Evolutionary conservation across 2,329 filamentous ascomycete species (phyloP).

Genomic region (Dothistroma pini): DNA sequence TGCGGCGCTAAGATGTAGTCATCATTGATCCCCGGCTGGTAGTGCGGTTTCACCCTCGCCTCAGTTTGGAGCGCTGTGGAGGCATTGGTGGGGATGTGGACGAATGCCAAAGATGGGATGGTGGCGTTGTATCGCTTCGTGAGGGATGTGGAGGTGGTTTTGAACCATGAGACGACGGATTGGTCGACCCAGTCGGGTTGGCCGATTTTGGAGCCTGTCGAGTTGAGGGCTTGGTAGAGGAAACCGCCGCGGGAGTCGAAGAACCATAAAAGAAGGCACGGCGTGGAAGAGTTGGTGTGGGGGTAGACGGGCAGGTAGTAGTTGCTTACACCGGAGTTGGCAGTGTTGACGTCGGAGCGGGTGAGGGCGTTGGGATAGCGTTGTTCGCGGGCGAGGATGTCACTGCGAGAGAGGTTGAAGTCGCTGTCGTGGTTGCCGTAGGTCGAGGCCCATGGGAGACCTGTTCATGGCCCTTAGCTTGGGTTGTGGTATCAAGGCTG

Average conservation of each 20-base stretch:
- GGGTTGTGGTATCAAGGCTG: not conserved
- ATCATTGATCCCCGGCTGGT: slow-evolving; percentile 47
- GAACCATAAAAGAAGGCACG: slow-evolving; percentile 62
- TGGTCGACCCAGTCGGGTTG: slow-evolving; percentile 46
- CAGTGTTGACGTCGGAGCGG: slow-evolving; percentile 40
- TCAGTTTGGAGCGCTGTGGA: slow-evolving; percentile 40
- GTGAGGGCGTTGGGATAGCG: slow-evolving; percentile 41
- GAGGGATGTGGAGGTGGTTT: slow-evolving; percentile 26
- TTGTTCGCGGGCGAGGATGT: slow-evolving; percentile 42
- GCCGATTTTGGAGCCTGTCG: slow-evolving; percentile 28
- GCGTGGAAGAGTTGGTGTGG: slow-evolving; percentile 39
- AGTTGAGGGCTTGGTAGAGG: slow-evolving; percentile 44
- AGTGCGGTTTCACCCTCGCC: slow-evolving; percentile 41
- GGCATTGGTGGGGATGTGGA: slow-evolving; percentile 51
- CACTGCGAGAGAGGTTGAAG: slow-evolving; percentile 53
- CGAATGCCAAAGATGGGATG: slow-evolving; percentile 53
- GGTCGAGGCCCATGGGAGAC: slow-evolving; percentile 5
- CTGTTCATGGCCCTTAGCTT: not conserved
- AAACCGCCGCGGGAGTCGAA: slow-evolving; percentile 63
- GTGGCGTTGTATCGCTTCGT: slow-evolving; percentile 11
- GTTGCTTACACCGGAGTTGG: slow-evolving; percentile 48
- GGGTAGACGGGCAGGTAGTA: slow-evolving; percentile 54
- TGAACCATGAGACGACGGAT: slow-evolving; percentile 47
- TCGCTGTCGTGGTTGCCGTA: slow-evolving; percentile 69
- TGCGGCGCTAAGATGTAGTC: slow-evolving; percentile 42